Evolutionary conservation across 768 basidiomycete species (phyloP), one percentile per base, ranked within the genome.

Genomic region (Russula earlei): DNA sequence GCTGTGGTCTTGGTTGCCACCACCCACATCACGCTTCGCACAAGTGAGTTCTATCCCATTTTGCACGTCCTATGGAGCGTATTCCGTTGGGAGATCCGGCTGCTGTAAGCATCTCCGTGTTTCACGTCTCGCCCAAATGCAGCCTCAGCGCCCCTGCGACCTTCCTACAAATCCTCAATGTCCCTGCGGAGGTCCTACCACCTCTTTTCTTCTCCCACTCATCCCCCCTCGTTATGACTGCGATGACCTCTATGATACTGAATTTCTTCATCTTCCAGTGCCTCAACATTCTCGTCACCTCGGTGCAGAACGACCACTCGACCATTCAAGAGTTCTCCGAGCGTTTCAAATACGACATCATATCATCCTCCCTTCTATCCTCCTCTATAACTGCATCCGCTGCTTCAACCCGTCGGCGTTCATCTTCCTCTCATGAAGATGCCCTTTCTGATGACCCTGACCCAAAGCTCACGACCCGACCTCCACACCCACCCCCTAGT

Each of bases 271-370:
- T 33, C n/a, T 49, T 49, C 43, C 60, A 61, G 61, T 25, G 43
- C 42, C 29, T 60, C 37, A 37, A 52, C 41, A 27, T 37, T n/a
- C 31, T 52, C 38, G 48, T 62, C 4, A 38, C 52, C 20, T 49
- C 56, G 12, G 38, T 52, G 14, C 53, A 62, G 40, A 41, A 49
- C 14, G 38, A 43, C 5, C 45, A 34, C 29, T 46, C 59, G 29
- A 52, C 51, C 31, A 24, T 51, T 19, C 59, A 41, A 15, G 52
- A 61, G 37, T 61, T 62, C 48, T 51, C 59, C 14, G 62, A 62
- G 36, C 52, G 49, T n/a, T 62, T 62, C 40, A 60, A 62, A 50
- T 62, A 62, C 40, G 62, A 61, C 15, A 52, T 62, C 36, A 62
- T 62, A 34, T 62, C 62, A 14, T 62, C 62, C 15, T 52, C 62